Evolutionary conservation across 495 filamentous ascomycete genomes (phyloP).

Genomic region (Rostrohypoxylon terebratum): DNA sequence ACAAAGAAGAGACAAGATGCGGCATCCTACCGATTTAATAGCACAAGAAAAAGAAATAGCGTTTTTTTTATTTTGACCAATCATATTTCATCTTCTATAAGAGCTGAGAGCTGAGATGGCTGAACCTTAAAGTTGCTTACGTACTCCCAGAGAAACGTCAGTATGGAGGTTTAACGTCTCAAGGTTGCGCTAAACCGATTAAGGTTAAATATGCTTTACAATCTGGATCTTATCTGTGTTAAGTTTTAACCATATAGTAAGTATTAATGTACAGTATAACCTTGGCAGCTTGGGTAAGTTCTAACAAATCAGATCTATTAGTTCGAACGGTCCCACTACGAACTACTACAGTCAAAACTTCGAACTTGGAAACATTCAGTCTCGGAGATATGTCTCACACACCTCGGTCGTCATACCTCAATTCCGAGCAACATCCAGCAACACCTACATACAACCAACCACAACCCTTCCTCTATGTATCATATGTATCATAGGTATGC

Average conservation of each 20-base stretch:
- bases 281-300: no score
- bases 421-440: background rate
- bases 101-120: background rate
- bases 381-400: slow-evolving; percentile 14
- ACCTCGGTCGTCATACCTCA: no score
- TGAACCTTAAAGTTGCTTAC: background rate
- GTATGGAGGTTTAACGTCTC: background rate
- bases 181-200: slow-evolving; percentile 4
- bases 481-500: no score
- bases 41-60: background rate
- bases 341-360: no score
- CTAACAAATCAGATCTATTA: no score
- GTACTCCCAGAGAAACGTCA: background rate
- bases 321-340: no score
- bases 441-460: background rate
- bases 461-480: no score
- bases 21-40: background rate
- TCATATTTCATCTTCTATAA: background rate
- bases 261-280: no score
- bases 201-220: background rate
- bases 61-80: background rate
- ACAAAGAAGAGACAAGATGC: background rate
- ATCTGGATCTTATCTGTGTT: slow-evolving; percentile 20
- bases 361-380: background rate
- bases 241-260: no score